Base-by-base conservation (phyloP, 495 filamentous ascomycete genomes). In the Daldinia childiae region DNA sequence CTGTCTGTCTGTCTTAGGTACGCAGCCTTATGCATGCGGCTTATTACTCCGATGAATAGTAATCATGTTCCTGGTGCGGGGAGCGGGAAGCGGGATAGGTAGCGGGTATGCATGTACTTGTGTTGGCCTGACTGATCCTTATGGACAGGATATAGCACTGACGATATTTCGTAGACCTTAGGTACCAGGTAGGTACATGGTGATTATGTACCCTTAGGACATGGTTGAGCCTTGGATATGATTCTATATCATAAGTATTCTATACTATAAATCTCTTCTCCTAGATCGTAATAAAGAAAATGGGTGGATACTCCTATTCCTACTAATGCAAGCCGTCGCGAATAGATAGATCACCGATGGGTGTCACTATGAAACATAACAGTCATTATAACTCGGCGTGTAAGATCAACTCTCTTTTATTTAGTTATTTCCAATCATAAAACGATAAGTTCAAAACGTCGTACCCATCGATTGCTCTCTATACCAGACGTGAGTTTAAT, bases 401-500 rank as follows among this genome's bases (percentile, higher is more conserved):
- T 9, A 39, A 58, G 4, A 26, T 60, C 4, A 8, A 30, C 30
- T 60, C 38, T 17, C 57, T 14, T 59, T 2, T 27, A 27, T 26
- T 26, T 1, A 26, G 26, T 27, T 27, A 41, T n/a, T 45, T 8
- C 8, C 9, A 19, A 9, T 45, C 41, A 11, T 45, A 11, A 45
- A 39, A 39, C 6, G 17, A 45, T 21, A 45, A 17, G 41, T 21
- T 3, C 8, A 7, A 45, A 19, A 45, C 8, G n/a, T 45, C 19
- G 17, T 8, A 45, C n/a, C n/a, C 21, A 21, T 19, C 41, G n/a
- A 45, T 19, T 45, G 41, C 17, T 15, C 17, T 60, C 36, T 26
- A 30, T 30, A 60, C 14, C 27, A 38, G 29, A 26, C 15, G 5
- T 34, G 58, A 69, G 61, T 34, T 63, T 54, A 55, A 32, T 21